phyloP scores from a whole-genome alignment of 768 basidiomycete genomes.

The Mycena vulgaris region DNA sequence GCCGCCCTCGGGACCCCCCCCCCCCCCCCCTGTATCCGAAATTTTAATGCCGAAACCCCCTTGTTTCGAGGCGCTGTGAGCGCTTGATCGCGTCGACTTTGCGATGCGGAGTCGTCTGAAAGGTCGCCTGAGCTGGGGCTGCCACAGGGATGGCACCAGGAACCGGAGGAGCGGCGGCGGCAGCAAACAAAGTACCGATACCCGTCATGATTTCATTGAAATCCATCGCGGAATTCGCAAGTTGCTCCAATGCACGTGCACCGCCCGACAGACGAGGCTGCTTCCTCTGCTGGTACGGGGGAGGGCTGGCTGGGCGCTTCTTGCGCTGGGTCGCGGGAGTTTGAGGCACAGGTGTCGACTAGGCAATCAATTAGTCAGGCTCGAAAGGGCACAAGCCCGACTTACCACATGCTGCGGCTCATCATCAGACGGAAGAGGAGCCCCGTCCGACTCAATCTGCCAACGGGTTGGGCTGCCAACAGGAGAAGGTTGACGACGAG shows the following conservation, averaged over 20 bases:
- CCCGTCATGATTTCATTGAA: background rate
- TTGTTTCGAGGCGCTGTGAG: conserved; percentile 31
- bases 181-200: background rate
- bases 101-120: conserved; percentile 30
- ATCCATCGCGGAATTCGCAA: background rate
- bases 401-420: too few species aligned
- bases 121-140: conserved; percentile 10
- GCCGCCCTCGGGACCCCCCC: too few species aligned
- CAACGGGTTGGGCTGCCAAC: too few species aligned
- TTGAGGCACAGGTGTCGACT: conserved; percentile 2
- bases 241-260: background rate
- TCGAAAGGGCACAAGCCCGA: background rate
- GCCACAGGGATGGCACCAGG: background rate
- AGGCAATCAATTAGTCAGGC: background rate
- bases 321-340: too few species aligned
- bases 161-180: background rate
- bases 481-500: too few species aligned
- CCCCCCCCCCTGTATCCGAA: too few species aligned
- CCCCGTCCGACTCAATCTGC: too few species aligned
- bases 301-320: background rate
- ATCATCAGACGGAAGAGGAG: background rate
- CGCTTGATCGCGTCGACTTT: conserved; percentile 28
- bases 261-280: background rate
- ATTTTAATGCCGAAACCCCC: too few species aligned
- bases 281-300: background rate